Evolutionary conservation across 1,139 yeast genomes (phyloP).

Genomic region (Hanseniaspora uvarum): DNA sequence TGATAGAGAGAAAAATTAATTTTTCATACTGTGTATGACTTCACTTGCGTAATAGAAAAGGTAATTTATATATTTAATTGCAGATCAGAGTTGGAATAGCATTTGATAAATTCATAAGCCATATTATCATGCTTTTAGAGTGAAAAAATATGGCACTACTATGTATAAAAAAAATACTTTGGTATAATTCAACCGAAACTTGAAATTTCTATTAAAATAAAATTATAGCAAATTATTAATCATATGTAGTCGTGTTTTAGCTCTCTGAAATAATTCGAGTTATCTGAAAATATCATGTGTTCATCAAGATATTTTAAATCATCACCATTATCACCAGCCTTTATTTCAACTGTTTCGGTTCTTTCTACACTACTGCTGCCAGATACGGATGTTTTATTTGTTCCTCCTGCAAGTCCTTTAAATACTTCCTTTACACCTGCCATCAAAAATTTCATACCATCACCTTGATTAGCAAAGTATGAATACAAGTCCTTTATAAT

Average conservation of each 20-base stretch:
- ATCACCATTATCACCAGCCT: background rate
- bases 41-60: no score
- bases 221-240: no score
- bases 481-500: slow-evolving; percentile 35
- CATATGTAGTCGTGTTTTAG: background rate
- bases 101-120: no score
- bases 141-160: no score
- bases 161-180: no score
- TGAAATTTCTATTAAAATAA: no score
- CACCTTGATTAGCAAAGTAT: slow-evolving; percentile 35
- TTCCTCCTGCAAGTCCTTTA: slow-evolving; percentile 20
- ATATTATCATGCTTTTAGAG: no score
- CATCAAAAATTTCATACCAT: slow-evolving; percentile 32
- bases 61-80: no score
- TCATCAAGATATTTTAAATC: background rate
- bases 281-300: background rate
- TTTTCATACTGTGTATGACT: no score
- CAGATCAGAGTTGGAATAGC: no score
- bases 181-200: no score
- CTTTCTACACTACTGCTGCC: background rate
- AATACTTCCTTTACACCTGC: slow-evolving; percentile 31
- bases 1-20: no score
- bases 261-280: slow-evolving; percentile 7
- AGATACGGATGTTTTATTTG: background rate
- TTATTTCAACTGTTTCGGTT: background rate